Evolutionary conservation across 305 asterid genomes (phyloP), one percentile per base, ranked within the genome.

Genomic region (Fraxinus sp.): DNA sequence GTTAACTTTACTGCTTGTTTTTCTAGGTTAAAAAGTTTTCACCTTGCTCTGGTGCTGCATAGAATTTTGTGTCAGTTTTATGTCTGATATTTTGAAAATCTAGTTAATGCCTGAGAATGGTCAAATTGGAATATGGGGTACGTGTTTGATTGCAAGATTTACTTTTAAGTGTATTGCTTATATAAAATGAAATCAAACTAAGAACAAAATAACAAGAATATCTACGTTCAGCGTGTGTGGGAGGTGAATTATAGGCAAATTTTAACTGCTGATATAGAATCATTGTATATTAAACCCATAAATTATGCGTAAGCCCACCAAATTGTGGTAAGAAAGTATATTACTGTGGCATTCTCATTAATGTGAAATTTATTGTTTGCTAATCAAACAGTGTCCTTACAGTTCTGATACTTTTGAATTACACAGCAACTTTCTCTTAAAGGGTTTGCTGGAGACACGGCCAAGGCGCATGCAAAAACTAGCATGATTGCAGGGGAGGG

Each of bases 401-500:
- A 20, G 66, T 59, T 49, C 20, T 0, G 37, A 80, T 81, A 26
- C 44, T 82, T 77, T 82, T 78, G 66, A 36, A 84, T 81, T 46
- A 74, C 55, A 10, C 97, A 96, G 98, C 98, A 93, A 93, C 98
- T 96, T 14, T 89, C 98, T 7, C 91, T 94, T 14, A 94, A 96
- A 87, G 98, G 99, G 64, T 96, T 96, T 70, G 98, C 98, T 2
- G 98, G 99, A 66, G 99, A 96, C 90, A 96, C 98, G 0, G 99
- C 99, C 0, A 96, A 91, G 80, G 98, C 98, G 0, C 98, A 96
- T 72, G 99, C 99, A 0, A 96, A 96, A 80, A 94, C 98, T 1
- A 94, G 99, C 88, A 96, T 96, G 99, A 94, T 96, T 18, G 98
- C 99, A 0, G 98, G 99, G 4, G 99, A 94, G 89, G 99, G 97